Base-by-base conservation (phyloP, 192 early-diverging fungal genomes). In the Podila epigama region DNA sequence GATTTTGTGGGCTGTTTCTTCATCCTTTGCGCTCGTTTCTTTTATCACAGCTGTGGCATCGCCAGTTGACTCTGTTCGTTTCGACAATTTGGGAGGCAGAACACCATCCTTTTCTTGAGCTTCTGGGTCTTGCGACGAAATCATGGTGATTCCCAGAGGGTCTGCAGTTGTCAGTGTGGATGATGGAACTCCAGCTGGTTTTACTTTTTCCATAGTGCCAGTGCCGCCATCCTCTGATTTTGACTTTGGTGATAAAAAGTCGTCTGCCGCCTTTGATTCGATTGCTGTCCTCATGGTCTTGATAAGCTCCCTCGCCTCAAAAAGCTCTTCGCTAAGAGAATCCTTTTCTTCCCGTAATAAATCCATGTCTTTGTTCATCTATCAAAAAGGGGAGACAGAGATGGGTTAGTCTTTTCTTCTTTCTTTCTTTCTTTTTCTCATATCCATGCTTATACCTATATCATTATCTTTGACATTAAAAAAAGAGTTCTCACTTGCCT, bases 261-360 rank as follows among this genome's bases (percentile, higher is more conserved):
- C 73, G 27, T 64, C 73, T n/a, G 66, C 41, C 1, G 73, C 66
- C 39, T 77, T 77, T 25, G 63, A 52, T 27, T 77, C 73, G 6
- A 68, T 22, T 28, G 73, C 52, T 12, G 55, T 60, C 51, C 66
- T 63, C 73, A 77, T 77, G 12, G 73, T 53, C 32, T 77, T 68
- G 28, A 77, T 77, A 3, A 77, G 18, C 4, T 53, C 55, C 16
- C 73, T 51, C 0, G 73, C 73, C 27, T 77, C 66, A 29, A 63
- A 51, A 9, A 77, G 61, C 5, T 77, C 73, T 39, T 77, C 73
- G 40, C 35, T 68, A 28, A 77, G 37, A 4, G 61, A 18, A 9
- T 77, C 73, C 15, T 77, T 77, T 16, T 68, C 66, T 18, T 63
- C 56, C 18, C 55, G 55, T 9, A 77, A 66, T 16, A 52, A 60